Percentiles rank a stretch among this genome's conserved stretches.
These are phyloP conservation scores for Pseudogymnoascus sp. DNA, from an alignment of 2,329 filamentous ascomycete species.

Conservation along the genomic window DNA sequence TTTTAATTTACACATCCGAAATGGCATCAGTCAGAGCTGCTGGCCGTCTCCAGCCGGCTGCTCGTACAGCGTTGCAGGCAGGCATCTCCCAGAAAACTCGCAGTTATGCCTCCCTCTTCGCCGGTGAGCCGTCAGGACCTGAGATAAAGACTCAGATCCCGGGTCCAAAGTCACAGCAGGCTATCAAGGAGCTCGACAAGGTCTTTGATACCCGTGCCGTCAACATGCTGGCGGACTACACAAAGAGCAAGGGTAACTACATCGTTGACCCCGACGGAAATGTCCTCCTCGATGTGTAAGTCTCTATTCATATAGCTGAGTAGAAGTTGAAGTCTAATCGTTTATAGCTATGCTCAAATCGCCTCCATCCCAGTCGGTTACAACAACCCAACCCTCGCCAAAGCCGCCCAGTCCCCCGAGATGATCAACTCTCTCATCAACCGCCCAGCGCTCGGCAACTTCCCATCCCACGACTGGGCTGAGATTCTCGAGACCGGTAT, in stretches of 20 bases:
- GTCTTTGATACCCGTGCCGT: slow-evolving; percentile 44
- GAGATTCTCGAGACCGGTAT: slow-evolving; percentile 62
- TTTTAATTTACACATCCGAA: background rate
- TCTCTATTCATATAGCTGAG: slow-evolving; percentile 9
- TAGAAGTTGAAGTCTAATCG: background rate
- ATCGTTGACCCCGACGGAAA: slow-evolving; percentile 43
- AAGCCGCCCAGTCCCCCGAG: slow-evolving; percentile 57
- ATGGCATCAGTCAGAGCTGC: slow-evolving; percentile 27
- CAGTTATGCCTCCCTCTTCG: slow-evolving; percentile 21
- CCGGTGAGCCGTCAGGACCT: slow-evolving; percentile 25
- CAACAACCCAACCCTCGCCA: slow-evolving; percentile 62
- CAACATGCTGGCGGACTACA: slow-evolving; percentile 44
- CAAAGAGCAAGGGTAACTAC: slow-evolving; percentile 45
- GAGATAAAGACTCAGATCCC: slow-evolving; percentile 31
- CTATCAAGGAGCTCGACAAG: slow-evolving; percentile 35
- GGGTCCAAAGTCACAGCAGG: slow-evolving; percentile 30
- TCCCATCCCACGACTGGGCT: slow-evolving; percentile 68
- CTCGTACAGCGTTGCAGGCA: slow-evolving; percentile 4
- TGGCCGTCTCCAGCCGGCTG: slow-evolving; percentile 22
- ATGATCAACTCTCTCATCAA: slow-evolving; percentile 70
- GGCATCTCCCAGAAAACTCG: background rate
- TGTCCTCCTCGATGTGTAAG: slow-evolving; percentile 40
- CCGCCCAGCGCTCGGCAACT: slow-evolving; percentile 71
- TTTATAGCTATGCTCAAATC: slow-evolving; percentile 64
- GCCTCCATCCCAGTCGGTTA: slow-evolving; percentile 78